Evolutionary conservation across 139 green algal genomes (phyloP).

Genomic region (Spirogloea muscicola): DNA sequence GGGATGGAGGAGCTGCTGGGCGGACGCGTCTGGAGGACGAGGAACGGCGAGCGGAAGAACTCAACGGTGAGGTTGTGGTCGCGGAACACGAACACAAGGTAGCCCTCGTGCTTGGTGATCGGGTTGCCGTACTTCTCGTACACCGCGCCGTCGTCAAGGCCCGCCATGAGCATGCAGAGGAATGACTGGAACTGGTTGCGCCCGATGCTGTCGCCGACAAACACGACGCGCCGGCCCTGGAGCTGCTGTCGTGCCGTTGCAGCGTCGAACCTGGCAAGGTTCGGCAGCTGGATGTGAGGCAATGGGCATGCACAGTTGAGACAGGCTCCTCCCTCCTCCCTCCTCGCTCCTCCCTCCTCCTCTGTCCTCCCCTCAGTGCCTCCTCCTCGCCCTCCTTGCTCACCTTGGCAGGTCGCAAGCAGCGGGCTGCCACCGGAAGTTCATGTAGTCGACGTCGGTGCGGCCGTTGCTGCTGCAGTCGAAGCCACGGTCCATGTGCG

Average conservation of each 20-base stretch:
- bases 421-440: no score
- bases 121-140: neutral
- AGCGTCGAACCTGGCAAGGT: constrained; percentile 22
- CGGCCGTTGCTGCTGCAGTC: neutral
- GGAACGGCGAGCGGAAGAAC: constrained; percentile 5
- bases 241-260: neutral
- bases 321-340: no score
- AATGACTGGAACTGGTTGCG: constrained; percentile 13
- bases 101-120: neutral
- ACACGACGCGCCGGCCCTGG: constrained; percentile 1
- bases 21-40: neutral
- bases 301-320: no score
- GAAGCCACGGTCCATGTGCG: neutral
- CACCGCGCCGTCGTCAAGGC: neutral
- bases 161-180: neutral
- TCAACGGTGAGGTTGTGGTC: neutral
- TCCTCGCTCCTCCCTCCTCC: no score
- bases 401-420: no score
- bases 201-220: constrained; percentile 3
- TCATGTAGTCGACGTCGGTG: neutral
- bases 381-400: no score
- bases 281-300: no score
- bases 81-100: neutral
- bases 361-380: no score
- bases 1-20: neutral